Conservation (phyloP, 768 basidiomycete species). For the Boletus coccyginus region DNA sequence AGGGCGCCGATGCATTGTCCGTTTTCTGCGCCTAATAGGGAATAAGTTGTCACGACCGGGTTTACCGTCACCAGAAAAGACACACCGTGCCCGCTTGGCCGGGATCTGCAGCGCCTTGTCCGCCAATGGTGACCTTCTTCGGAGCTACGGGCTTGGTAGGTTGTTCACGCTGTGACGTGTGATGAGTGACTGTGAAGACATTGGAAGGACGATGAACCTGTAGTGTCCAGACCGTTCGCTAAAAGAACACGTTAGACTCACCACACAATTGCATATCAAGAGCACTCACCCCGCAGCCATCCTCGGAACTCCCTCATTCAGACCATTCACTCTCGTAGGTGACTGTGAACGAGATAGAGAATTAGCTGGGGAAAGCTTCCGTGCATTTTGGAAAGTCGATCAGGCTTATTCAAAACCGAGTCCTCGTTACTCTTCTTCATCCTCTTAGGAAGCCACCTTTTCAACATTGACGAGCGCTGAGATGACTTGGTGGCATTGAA, state of each 20-base stretch:
- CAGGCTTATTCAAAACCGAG: background rate
- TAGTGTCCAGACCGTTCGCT: background rate
- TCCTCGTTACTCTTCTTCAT: background rate
- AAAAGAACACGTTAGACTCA: background rate
- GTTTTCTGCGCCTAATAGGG: background rate
- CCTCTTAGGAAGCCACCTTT: background rate
- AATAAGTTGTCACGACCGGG: background rate
- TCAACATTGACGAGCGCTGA: too few relatives aligned
- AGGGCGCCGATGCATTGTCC: background rate
- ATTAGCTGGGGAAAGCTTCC: background rate
- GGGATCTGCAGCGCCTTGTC: background rate
- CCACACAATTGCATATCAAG: background rate
- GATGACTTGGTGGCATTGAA: too few relatives aligned
- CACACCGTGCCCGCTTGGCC: background rate
- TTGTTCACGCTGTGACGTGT: background rate
- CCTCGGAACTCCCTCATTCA: background rate
- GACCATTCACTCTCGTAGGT: background rate
- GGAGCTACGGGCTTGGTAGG: background rate
- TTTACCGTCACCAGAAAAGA: background rate
- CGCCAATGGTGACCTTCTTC: background rate
- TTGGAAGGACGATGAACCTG: background rate
- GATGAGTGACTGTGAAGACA: background rate
- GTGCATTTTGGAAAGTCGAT: background rate
- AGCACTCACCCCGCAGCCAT: background rate
- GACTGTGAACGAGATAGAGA: background rate